These are phyloP conservation scores for Sedum album DNA, from an alignment of 164 flowering plant genomes.

Conservation along the genomic window DNA sequence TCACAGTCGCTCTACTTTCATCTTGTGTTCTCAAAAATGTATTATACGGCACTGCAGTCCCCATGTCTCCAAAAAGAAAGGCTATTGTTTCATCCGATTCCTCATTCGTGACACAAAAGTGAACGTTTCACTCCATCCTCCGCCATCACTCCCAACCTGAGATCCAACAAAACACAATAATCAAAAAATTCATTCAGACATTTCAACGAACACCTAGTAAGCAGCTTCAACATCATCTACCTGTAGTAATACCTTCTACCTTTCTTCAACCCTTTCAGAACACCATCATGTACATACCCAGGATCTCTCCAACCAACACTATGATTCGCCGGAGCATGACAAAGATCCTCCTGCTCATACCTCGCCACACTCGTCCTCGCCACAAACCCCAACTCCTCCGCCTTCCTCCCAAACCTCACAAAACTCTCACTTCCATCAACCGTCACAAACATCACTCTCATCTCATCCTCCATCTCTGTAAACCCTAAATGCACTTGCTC, in stretches of 20 bases:
- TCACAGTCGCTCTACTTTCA: slow-evolving; percentile 73
- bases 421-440: slow-evolving; percentile 41
- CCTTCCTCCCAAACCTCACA: slow-evolving; percentile 54
- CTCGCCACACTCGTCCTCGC: slow-evolving; percentile 48
- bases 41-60: slow-evolving; percentile 65
- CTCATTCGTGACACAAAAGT: slow-evolving; percentile 56
- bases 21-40: slow-evolving; percentile 82
- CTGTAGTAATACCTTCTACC: slow-evolving; percentile 76
- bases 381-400: slow-evolving; percentile 20
- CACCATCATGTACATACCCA: slow-evolving; percentile 73
- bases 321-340: slow-evolving; percentile 74
- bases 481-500: slow-evolving; percentile 82
- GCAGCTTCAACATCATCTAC: slow-evolving; percentile 17
- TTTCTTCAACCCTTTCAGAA: slow-evolving; percentile 54
- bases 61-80: slow-evolving; percentile 94
- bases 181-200: not conserved
- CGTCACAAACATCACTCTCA: slow-evolving; percentile 82
- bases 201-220: not conserved
- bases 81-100: slow-evolving; percentile 69
- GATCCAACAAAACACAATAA: not conserved
- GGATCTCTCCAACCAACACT: slow-evolving; percentile 94
- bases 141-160: slow-evolving; percentile 82
- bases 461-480: slow-evolving; percentile 55
- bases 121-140: slow-evolving; percentile 70
- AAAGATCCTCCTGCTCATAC: slow-evolving; percentile 84